Percentiles rank a stretch among this genome's conserved stretches.
Evolutionary conservation across 1,284 basidiomycete genomes (phyloP).

Genomic region (Sanguinoderma infundibulare): DNA sequence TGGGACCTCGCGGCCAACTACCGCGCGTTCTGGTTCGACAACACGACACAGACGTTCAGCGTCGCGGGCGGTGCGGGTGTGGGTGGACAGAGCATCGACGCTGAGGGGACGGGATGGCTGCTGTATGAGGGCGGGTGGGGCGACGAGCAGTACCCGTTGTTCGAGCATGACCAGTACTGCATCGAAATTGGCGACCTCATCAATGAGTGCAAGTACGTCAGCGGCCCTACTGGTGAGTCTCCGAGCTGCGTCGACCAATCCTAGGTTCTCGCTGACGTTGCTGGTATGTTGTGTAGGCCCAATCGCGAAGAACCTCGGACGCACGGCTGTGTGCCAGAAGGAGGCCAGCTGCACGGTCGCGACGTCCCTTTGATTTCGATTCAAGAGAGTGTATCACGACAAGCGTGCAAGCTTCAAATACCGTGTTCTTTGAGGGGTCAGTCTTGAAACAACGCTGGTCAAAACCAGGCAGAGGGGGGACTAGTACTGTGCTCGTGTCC

Average conservation of each 20-base stretch:
- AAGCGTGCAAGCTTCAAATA: background rate
- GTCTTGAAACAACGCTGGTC: too few relatives aligned
- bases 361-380: slow-evolving; percentile 18
- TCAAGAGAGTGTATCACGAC: background rate
- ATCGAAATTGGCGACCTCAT: slow-evolving; percentile 9
- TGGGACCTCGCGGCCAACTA: slow-evolving; percentile 38
- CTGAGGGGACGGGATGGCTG: slow-evolving; percentile 34
- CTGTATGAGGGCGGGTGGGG: slow-evolving; percentile 36
- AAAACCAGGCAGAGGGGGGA: too few relatives aligned
- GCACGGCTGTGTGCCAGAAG: slow-evolving; percentile 32
- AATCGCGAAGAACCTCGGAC: slow-evolving; percentile 35
- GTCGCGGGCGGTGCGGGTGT: slow-evolving; percentile 29
- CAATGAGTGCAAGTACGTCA: slow-evolving; percentile 29
- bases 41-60: slow-evolving; percentile 26
- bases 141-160: slow-evolving; percentile 33
- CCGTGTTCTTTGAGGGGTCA: too few relatives aligned
- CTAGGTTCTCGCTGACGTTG: background rate
- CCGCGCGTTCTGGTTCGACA: slow-evolving; percentile 37
- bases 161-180: slow-evolving; percentile 35
- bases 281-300: slow-evolving; percentile 26
- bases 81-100: slow-evolving; percentile 23
- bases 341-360: slow-evolving; percentile 26
- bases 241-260: background rate
- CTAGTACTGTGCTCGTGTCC: too few relatives aligned
- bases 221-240: slow-evolving; percentile 35